Evolutionary conservation across 1,284 basidiomycete genomes (phyloP).

Genomic region (Cystobasidiaceae sp.): DNA sequence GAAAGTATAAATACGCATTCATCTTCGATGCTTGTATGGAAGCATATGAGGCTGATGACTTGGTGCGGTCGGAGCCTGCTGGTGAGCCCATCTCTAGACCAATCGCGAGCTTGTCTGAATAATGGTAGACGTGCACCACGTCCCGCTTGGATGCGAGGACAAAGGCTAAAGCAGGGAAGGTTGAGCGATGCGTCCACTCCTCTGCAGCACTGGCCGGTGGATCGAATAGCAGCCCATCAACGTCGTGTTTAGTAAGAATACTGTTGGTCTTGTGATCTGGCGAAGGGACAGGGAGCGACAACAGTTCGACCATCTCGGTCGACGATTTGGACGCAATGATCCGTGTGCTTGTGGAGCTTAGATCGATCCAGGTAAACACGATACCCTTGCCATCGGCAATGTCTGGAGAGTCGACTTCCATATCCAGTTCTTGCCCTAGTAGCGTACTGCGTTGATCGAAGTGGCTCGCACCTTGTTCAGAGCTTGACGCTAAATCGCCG

Average conservation of each 20-base stretch:
- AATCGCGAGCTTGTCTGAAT: constrained; percentile 56
- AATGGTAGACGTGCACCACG: constrained; percentile 72
- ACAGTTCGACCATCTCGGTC: constrained; percentile 32
- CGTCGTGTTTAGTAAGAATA: constrained; percentile 66
- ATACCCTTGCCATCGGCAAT: constrained; percentile 55
- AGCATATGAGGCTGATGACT: neutral
- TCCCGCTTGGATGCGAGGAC: constrained; percentile 91
- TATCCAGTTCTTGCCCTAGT: constrained; percentile 73
- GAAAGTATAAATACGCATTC: constrained; percentile 29
- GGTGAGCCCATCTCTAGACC: constrained; percentile 60
- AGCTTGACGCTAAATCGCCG: constrained; percentile 51
- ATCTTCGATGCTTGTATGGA: constrained; percentile 12
- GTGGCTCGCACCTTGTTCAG: constrained; percentile 56
- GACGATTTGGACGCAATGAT: constrained; percentile 8
- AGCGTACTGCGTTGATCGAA: constrained; percentile 62
- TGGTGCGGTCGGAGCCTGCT: neutral
- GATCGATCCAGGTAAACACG: constrained; percentile 59
- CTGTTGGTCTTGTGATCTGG: constrained; percentile 42
- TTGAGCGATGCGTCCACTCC: constrained; percentile 68
- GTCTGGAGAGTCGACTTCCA: constrained; percentile 64
- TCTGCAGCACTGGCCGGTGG: constrained; percentile 41
- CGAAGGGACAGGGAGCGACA: neutral
- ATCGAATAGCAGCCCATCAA: constrained; percentile 73
- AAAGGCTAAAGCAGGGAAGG: constrained; percentile 83
- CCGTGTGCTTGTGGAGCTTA: constrained; percentile 28